Percentiles rank a stretch among this genome's conserved stretches.
These are phyloP conservation scores for Martensiomyces pterosporus DNA, from an alignment of 192 early-diverging fungal genomes.

Conservation along the genomic window DNA sequence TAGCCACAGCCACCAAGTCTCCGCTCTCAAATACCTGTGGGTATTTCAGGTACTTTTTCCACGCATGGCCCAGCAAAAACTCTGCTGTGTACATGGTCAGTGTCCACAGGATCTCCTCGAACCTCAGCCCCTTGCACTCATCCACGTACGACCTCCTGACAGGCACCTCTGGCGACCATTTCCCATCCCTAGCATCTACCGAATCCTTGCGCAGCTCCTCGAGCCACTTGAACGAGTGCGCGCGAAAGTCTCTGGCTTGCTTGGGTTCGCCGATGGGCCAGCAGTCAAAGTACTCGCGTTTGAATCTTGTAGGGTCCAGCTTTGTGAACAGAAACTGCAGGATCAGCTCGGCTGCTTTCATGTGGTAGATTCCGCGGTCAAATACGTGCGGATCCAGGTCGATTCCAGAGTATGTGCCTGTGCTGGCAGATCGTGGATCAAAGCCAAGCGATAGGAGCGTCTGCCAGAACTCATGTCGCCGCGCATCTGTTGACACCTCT, in stretches of 20 bases:
- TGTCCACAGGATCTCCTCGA: conserved; percentile 39
- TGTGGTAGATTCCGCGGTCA: conserved; percentile 53
- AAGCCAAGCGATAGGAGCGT: conserved; percentile 43
- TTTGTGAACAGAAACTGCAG: conserved; percentile 53
- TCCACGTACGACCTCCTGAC: conserved; percentile 47
- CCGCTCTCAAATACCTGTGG: too few relatives aligned
- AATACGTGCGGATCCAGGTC: conserved; percentile 51
- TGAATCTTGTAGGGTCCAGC: conserved; percentile 28
- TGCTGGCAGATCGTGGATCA: conserved; percentile 17
- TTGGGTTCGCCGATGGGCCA: conserved; percentile 56
- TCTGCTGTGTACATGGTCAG: conserved; percentile 11
- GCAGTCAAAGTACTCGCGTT: conserved; percentile 50
- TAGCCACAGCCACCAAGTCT: too few relatives aligned
- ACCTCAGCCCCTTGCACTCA: conserved; percentile 39
- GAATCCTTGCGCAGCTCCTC: conserved; percentile 54
- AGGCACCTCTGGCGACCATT: conserved; percentile 32
- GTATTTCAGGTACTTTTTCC: conserved; percentile 6
- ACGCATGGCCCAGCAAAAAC: conserved; percentile 1
- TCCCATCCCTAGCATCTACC: conserved; percentile 6
- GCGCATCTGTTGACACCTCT: too few relatives aligned
- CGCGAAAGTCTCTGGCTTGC: conserved; percentile 56
- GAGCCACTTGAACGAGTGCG: conserved; percentile 55
- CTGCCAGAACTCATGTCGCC: conserved; percentile 37
- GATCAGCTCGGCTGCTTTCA: conserved; percentile 55
- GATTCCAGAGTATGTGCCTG: conserved; percentile 43